Evolutionary conservation across 805 yeast genomes (phyloP).

Genomic region (Peterozyma toletana): DNA sequence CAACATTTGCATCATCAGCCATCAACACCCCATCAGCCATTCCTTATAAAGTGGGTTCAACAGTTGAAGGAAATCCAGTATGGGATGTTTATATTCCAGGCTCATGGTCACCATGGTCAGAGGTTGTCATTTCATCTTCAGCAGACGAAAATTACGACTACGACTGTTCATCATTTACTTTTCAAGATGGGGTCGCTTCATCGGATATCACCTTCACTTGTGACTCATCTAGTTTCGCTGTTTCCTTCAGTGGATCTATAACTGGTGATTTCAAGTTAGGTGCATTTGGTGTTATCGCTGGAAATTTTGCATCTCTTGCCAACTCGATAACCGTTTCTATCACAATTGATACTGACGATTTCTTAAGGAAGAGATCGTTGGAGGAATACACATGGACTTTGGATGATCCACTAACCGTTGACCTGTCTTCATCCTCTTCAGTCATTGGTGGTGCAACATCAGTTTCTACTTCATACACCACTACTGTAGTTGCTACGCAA

Average conservation of each 20-base stretch:
- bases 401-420: slow-evolving; percentile 4
- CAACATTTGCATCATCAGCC: neutral
- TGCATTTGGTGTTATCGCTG: slow-evolving; percentile 1
- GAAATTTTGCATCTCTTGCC: neutral
- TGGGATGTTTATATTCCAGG: slow-evolving; percentile 8
- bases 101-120: slow-evolving; percentile 6
- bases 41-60: slow-evolving; percentile 5
- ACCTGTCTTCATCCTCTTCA: neutral
- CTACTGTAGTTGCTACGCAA: slow-evolving; percentile 2
- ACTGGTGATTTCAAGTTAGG: no score
- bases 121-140: slow-evolving; percentile 5
- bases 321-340: slow-evolving; percentile 8
- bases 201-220: neutral
- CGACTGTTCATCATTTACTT: slow-evolving; percentile 4
- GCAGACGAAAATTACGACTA: slow-evolving; percentile 7
- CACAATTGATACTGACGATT: slow-evolving; percentile 6
- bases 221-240: slow-evolving; percentile 5
- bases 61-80: slow-evolving; percentile 6
- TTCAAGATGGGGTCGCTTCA: neutral
- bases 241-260: slow-evolving; percentile 2
- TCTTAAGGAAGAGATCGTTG: slow-evolving; percentile 6
- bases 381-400: slow-evolving; percentile 8
- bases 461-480: slow-evolving; percentile 6
- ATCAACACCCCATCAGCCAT: slow-evolving; percentile 1
- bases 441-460: neutral